A percentile compares a stretch with the other conserved stretches of the same genome.
These are phyloP conservation scores for Nigrospora oryzae DNA, from an alignment of 2,329 filamentous ascomycete species.

Conservation along the genomic window DNA sequence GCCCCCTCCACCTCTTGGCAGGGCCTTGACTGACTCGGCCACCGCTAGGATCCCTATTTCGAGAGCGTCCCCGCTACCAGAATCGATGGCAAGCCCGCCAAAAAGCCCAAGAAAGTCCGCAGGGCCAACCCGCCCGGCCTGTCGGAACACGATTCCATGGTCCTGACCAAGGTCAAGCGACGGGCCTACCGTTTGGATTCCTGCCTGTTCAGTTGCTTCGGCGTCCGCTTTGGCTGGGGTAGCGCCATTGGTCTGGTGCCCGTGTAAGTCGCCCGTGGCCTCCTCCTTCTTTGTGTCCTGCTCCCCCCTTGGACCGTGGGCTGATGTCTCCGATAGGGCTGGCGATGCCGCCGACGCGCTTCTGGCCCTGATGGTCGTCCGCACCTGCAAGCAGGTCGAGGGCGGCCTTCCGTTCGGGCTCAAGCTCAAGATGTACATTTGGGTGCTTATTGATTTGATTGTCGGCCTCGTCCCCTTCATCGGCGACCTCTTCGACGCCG, in stretches of 20 bases:
- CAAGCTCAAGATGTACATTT: constrained; percentile 67
- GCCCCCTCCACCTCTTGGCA: constrained; percentile 16
- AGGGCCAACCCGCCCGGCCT: constrained; percentile 80
- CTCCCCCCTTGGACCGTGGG: constrained; percentile 6
- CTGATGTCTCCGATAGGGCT: constrained; percentile 35
- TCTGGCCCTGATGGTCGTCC: constrained; percentile 68
- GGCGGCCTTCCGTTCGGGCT: constrained; percentile 61
- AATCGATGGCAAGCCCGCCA: constrained; percentile 53
- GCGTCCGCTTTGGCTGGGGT: constrained; percentile 82
- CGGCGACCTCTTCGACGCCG: constrained; percentile 67
- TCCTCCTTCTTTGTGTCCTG: neutral
- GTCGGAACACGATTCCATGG: constrained; percentile 69
- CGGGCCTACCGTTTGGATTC: constrained; percentile 82
- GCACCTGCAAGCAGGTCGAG: constrained; percentile 64
- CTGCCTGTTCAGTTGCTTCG: constrained; percentile 71
- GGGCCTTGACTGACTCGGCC: constrained; percentile 3
- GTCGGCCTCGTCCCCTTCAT: constrained; percentile 68
- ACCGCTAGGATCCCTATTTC: constrained; percentile 75
- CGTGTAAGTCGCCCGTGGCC: constrained; percentile 45
- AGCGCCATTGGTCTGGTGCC: constrained; percentile 80
- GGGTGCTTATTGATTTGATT: constrained; percentile 66
- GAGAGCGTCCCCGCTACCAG: constrained; percentile 71
- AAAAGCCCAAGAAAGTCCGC: constrained; percentile 74
- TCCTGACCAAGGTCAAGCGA: constrained; percentile 80
- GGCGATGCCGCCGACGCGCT: constrained; percentile 69